Conservation (phyloP, 768 basidiomycete species). For the Sarcodon aspratus region DNA sequence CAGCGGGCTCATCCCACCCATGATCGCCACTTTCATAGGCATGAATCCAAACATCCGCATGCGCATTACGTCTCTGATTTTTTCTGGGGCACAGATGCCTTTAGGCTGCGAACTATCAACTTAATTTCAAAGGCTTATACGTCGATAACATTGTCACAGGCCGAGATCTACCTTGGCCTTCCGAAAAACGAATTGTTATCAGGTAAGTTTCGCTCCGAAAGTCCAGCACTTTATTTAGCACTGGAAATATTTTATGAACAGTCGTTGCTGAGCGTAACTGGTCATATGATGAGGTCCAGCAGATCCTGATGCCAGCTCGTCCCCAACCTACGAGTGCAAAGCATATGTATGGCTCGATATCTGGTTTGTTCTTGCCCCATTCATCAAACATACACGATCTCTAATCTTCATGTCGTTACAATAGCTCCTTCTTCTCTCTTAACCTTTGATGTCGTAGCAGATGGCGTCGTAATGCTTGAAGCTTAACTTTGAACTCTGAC, state of each 20-base stretch:
- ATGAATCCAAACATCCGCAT: slow-evolving; percentile 9
- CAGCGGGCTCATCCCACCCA: slow-evolving; percentile 27
- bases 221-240: neutral
- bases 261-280: slow-evolving; percentile 35
- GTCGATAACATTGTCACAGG: slow-evolving; percentile 42
- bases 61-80: neutral
- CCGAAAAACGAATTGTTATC: slow-evolving; percentile 18
- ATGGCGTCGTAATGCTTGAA: slow-evolving; percentile 31
- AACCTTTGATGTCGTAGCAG: slow-evolving; percentile 38
- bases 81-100: slow-evolving; percentile 30
- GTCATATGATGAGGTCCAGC: slow-evolving; percentile 35
- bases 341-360: neutral
- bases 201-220: slow-evolving; percentile 13
- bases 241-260: slow-evolving; percentile 9
- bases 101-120: slow-evolving; percentile 42
- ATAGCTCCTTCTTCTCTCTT: slow-evolving; percentile 32
- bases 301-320: slow-evolving; percentile 30
- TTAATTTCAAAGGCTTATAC: slow-evolving; percentile 57
- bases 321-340: slow-evolving; percentile 1
- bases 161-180: slow-evolving; percentile 47
- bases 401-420: neutral
- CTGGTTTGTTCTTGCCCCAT: slow-evolving; percentile 3
- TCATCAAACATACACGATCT: slow-evolving; percentile 5
- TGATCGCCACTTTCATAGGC: slow-evolving; percentile 46
- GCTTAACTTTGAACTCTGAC: neutral